A percentile compares a stretch with the other conserved stretches of the same genome.
Evolutionary conservation across 2,329 filamentous ascomycete species (phyloP).

Genomic region (Sporothrix dimorphospora): DNA sequence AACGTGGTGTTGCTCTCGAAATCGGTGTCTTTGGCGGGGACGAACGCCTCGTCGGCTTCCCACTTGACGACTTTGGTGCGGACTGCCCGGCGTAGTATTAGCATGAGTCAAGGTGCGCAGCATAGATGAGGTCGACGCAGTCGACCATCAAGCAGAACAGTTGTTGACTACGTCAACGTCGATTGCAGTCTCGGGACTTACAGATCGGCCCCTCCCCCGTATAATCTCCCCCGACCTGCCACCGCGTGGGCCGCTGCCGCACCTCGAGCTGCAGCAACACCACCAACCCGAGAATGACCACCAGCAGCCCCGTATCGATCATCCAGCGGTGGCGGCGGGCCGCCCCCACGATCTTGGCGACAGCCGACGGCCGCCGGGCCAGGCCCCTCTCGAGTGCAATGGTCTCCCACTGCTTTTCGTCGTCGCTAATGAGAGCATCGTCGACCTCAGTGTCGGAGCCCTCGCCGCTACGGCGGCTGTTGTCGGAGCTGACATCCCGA

Average conservation of each 20-base stretch:
- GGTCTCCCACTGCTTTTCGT: constrained; percentile 40
- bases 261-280: constrained; percentile 34
- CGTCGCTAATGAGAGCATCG: constrained; percentile 41
- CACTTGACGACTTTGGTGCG: constrained; percentile 44
- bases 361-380: neutral
- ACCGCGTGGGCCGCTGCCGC: constrained; percentile 21
- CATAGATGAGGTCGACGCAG: neutral
- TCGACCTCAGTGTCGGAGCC: constrained; percentile 42
- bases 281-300: constrained; percentile 41
- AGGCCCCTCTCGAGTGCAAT: constrained; percentile 28
- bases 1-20: constrained; percentile 46
- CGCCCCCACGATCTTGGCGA: neutral
- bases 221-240: constrained; percentile 47
- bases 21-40: constrained; percentile 45
- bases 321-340: constrained; percentile 40
- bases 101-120: constrained; percentile 39
- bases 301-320: constrained; percentile 41
- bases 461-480: constrained; percentile 16
- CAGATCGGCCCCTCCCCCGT: constrained; percentile 44
- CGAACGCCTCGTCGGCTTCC: constrained; percentile 45
- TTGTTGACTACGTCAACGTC: too few relatives aligned
- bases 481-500: too few relatives aligned
- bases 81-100: neutral
- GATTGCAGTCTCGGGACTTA: constrained; percentile 30
- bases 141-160: too few relatives aligned